Percentiles rank a stretch among this genome's conserved stretches.
These are phyloP conservation scores for Rheum nobile DNA, from an alignment of 148 eudicot genomes.

Conservation along the genomic window DNA sequence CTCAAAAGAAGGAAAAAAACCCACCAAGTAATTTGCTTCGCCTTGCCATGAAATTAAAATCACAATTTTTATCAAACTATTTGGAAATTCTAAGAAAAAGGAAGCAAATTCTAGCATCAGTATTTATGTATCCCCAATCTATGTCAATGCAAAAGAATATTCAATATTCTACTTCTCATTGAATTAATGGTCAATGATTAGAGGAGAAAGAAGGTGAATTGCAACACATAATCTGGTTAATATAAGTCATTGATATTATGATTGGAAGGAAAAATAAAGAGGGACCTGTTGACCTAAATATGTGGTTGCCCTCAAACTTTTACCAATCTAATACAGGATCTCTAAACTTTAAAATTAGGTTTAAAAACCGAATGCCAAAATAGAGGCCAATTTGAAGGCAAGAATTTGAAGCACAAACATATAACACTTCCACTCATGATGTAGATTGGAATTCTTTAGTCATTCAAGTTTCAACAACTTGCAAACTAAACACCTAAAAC, in stretches of 20 bases:
- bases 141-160: neutral
- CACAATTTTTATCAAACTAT: neutral
- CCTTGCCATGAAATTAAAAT: neutral
- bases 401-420: neutral
- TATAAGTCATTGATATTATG: neutral
- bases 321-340: neutral
- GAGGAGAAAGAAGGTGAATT: neutral
- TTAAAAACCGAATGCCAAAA: neutral
- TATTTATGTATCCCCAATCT: neutral
- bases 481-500: no score
- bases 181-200: neutral
- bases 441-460: no score
- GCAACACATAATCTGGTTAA: neutral
- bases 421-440: neutral
- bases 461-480: no score
- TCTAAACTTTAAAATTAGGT: neutral
- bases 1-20: neutral
- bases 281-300: neutral
- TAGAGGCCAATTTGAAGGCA: neutral
- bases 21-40: neutral
- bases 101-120: neutral
- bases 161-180: neutral
- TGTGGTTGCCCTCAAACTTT: neutral
- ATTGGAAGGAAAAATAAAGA: neutral
- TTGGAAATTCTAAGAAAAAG: neutral